A percentile compares a stretch with the other conserved stretches of the same genome.
Conservation (phyloP, 257 asterid genomes). For the Craterostigma plantagineum region DNA sequence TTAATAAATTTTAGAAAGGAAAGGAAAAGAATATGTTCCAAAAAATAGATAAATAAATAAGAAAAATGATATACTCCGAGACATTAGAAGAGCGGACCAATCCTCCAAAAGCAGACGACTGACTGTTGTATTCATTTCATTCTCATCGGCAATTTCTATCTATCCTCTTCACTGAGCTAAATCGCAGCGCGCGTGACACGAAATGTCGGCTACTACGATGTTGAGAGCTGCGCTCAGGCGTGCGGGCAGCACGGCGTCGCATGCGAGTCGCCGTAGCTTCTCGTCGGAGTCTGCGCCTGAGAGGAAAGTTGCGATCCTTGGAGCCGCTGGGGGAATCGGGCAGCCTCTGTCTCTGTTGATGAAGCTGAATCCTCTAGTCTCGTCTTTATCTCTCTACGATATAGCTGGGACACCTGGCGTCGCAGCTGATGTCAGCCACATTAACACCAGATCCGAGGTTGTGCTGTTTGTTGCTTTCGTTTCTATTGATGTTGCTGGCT, state of each 20-base stretch:
- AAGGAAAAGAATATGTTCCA: too few species aligned
- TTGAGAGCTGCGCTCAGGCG: conserved; percentile 30
- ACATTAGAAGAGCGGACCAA: too few species aligned
- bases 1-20: too few species aligned
- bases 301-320: conserved; percentile 42
- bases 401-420: conserved; percentile 60
- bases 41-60: too few species aligned
- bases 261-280: conserved; percentile 19
- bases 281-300: conserved; percentile 32
- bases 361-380: conserved; percentile 53
- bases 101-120: too few species aligned
- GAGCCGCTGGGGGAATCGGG: conserved; percentile 67
- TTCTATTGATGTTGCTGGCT: background rate
- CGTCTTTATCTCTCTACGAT: conserved; percentile 45
- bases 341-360: conserved; percentile 49
- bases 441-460: conserved; percentile 65
- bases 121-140: too few species aligned
- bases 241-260: conserved; percentile 8
- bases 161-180: too few species aligned
- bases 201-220: conserved; percentile 26
- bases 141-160: too few species aligned
- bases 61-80: too few species aligned
- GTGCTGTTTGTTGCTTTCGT: too few species aligned
- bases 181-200: too few species aligned
- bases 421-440: conserved; percentile 63